These are phyloP conservation scores for Gnomoniopsis smithogilvyi DNA, from an alignment of 2,329 filamentous ascomycete species.

Conservation along the genomic window DNA sequence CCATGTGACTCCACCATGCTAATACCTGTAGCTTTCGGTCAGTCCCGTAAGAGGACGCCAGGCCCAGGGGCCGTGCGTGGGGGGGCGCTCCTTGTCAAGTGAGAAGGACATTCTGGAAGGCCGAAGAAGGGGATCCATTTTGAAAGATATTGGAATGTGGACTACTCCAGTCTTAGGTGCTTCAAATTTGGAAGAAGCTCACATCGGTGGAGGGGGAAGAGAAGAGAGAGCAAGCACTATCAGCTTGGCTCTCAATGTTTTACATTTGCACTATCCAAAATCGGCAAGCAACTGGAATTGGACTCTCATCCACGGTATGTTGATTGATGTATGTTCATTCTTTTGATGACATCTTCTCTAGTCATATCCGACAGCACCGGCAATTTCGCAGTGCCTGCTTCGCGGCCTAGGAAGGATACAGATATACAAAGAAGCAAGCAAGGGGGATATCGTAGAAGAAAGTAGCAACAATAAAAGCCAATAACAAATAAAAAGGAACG, in stretches of 20 bases:
- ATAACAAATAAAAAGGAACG: conserved; percentile 1
- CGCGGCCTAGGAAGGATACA: background rate
- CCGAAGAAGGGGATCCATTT: background rate
- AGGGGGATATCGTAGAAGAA: background rate
- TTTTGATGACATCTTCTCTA: background rate
- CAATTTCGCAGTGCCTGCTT: conserved; percentile 3
- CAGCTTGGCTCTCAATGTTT: too few relatives aligned
- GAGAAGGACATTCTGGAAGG: conserved; percentile 2
- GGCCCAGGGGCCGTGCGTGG: background rate
- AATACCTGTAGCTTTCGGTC: conserved; percentile 5
- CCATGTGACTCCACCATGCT: conserved; percentile 6
- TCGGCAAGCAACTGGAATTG: too few relatives aligned
- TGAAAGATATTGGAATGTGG: too few relatives aligned
- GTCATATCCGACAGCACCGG: background rate
- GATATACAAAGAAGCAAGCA: background rate
- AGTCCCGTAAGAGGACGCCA: conserved; percentile 14
- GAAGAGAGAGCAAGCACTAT: too few relatives aligned
- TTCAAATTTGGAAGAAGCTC: too few relatives aligned
- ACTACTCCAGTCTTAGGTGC: too few relatives aligned
- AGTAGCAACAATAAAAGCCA: too few relatives aligned
- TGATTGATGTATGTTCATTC: background rate
- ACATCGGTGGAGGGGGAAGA: too few relatives aligned
- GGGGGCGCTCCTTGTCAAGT: background rate
- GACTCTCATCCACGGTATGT: background rate
- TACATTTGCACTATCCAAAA: too few relatives aligned